These are phyloP conservation scores for Neckera pumila DNA, from an alignment of 225 moss, liverwort and hornwort species.

Conservation along the genomic window DNA sequence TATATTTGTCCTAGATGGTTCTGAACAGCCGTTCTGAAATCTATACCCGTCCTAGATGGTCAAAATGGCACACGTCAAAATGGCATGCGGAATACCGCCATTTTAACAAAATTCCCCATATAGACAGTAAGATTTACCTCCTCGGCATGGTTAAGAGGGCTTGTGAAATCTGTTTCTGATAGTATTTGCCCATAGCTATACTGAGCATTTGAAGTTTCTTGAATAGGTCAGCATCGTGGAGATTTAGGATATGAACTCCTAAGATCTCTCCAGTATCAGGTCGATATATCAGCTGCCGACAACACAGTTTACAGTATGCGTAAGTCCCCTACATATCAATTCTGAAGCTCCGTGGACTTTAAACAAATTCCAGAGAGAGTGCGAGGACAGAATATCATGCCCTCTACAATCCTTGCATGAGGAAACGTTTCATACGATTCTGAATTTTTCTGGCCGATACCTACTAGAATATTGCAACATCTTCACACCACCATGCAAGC, in stretches of 20 bases:
- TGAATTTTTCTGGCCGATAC: not conserved
- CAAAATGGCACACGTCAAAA: too few species aligned
- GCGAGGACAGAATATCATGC: not conserved
- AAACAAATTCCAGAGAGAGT: not conserved
- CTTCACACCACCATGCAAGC: not conserved
- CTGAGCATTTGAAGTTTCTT: conserved; percentile 87
- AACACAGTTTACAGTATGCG: too few species aligned
- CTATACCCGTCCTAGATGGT: too few species aligned
- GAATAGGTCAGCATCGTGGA: conserved; percentile 95
- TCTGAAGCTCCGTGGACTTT: not conserved
- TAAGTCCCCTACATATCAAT: not conserved
- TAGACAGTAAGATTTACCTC: not conserved
- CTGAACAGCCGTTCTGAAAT: too few species aligned
- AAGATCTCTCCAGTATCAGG: conserved; percentile 83
- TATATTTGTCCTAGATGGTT: too few species aligned
- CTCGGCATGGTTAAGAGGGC: not conserved
- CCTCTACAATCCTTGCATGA: not conserved
- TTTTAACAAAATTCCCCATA: too few species aligned
- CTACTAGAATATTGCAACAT: not conserved
- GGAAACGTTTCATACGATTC: not conserved
- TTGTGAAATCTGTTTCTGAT: not conserved
- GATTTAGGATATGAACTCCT: conserved; percentile 88
- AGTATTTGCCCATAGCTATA: conserved; percentile 70
- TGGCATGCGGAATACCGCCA: too few species aligned
- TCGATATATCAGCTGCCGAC: conserved; percentile 86